Evolutionary conservation across 179 eudicot species (phyloP).

Genomic region (Beta macrorhiza): DNA sequence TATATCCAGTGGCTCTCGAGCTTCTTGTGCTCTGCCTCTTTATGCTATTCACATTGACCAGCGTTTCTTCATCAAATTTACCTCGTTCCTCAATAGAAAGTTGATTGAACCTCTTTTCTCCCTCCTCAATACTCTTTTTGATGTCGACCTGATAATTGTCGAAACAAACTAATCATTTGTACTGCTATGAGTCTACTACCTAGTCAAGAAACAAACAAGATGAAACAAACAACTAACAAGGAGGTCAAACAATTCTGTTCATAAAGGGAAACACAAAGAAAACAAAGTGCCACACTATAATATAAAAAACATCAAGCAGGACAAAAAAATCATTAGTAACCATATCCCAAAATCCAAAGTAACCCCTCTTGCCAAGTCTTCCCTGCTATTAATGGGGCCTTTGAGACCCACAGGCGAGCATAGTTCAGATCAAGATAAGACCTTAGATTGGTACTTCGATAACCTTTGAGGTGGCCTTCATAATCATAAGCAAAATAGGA

Average conservation of each 20-base stretch:
- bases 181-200: neutral
- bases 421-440: neutral
- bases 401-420: neutral
- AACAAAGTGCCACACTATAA: neutral
- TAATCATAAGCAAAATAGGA: neutral
- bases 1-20: conserved; percentile 60
- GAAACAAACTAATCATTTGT: conserved; percentile 12
- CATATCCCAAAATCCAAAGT: neutral
- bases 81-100: conserved; percentile 85
- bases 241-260: neutral
- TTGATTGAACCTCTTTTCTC: conserved; percentile 73
- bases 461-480: neutral
- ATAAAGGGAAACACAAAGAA: neutral
- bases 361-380: neutral
- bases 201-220: neutral
- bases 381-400: neutral
- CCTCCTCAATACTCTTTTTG: conserved; percentile 74
- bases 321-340: neutral
- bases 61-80: conserved; percentile 79
- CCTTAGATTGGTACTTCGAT: neutral
- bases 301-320: neutral
- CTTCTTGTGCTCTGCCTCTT: conserved; percentile 60
- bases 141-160: conserved; percentile 59
- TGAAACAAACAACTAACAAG: neutral
- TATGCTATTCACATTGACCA: conserved; percentile 78